phyloP scores from a whole-genome alignment of 1,284 basidiomycete species.

The Vanrija sp. region DNA sequence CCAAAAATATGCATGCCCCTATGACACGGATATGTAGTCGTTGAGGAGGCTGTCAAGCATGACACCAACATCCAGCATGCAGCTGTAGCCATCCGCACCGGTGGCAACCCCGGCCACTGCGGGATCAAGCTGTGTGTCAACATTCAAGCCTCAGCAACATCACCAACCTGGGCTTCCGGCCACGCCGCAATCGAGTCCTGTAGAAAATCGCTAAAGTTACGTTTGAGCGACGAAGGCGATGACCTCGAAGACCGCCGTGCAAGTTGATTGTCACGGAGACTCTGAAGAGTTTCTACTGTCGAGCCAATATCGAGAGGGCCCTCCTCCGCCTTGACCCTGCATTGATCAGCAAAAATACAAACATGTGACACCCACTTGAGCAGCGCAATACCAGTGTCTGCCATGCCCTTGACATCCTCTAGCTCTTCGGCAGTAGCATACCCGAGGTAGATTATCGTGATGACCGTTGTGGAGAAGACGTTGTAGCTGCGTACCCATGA shows the following conservation, averaged over 20 bases:
- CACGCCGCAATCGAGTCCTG: too few species aligned
- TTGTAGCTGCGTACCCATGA: slow-evolving; percentile 19
- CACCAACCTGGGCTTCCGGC: too few species aligned
- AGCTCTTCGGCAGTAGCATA: slow-evolving; percentile 19
- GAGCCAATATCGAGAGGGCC: slow-evolving; percentile 8
- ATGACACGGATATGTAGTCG: not conserved
- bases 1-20: too few species aligned
- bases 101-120: too few species aligned
- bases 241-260: not conserved
- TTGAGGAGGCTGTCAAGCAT: slow-evolving; percentile 16
- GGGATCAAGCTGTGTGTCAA: too few species aligned
- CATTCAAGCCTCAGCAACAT: too few species aligned
- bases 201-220: too few species aligned
- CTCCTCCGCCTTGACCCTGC: not conserved
- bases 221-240: too few species aligned
- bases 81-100: not conserved
- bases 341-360: too few species aligned
- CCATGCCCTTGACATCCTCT: slow-evolving; percentile 11
- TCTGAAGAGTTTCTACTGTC: slow-evolving; percentile 13
- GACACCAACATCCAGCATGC: not conserved
- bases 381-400: slow-evolving; percentile 11
- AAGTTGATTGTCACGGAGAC: slow-evolving; percentile 16
- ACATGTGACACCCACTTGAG: not conserved
- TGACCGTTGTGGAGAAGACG: slow-evolving; percentile 12
- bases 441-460: slow-evolving; percentile 17